phyloP scores from a whole-genome alignment of 768 basidiomycete genomes.

The Suillus plorans region DNA sequence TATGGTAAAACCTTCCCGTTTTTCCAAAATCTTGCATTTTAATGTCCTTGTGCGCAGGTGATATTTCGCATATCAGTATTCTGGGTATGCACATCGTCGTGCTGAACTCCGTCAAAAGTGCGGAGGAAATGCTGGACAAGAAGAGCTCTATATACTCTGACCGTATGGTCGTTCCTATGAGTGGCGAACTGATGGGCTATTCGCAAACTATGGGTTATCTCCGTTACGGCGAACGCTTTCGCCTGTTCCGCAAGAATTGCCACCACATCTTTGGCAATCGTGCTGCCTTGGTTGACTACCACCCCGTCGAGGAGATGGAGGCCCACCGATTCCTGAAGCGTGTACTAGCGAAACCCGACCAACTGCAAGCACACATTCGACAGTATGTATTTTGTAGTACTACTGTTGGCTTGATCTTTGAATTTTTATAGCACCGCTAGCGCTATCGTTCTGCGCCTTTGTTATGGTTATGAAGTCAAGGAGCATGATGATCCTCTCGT shows the following conservation, averaged over 20 bases:
- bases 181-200: constrained; percentile 20
- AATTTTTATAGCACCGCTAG: constrained; percentile 10
- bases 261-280: constrained; percentile 14
- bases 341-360: constrained; percentile 15
- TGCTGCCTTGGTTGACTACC: constrained; percentile 8
- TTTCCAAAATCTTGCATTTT: not conserved
- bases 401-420: too few relatives aligned
- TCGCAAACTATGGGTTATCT: constrained; percentile 8
- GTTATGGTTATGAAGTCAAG: constrained; percentile 41
- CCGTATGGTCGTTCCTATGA: constrained; percentile 4
- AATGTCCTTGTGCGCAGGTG: constrained; percentile 22
- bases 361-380: constrained; percentile 19
- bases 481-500: constrained; percentile 37
- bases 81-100: constrained; percentile 50
- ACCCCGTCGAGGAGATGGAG: constrained; percentile 21
- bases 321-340: constrained; percentile 17
- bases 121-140: constrained; percentile 51
- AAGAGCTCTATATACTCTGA: constrained; percentile 52
- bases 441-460: constrained; percentile 36
- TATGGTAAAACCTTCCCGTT: constrained; percentile 40
- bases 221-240: constrained; percentile 10
- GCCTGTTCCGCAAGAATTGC: constrained; percentile 15
- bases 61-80: constrained; percentile 19
- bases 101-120: constrained; percentile 45
- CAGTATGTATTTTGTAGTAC: constrained; percentile 12